These are phyloP conservation scores for Trametes meyenii DNA, from an alignment of 768 basidiomycete genomes.

Conservation along the genomic window DNA sequence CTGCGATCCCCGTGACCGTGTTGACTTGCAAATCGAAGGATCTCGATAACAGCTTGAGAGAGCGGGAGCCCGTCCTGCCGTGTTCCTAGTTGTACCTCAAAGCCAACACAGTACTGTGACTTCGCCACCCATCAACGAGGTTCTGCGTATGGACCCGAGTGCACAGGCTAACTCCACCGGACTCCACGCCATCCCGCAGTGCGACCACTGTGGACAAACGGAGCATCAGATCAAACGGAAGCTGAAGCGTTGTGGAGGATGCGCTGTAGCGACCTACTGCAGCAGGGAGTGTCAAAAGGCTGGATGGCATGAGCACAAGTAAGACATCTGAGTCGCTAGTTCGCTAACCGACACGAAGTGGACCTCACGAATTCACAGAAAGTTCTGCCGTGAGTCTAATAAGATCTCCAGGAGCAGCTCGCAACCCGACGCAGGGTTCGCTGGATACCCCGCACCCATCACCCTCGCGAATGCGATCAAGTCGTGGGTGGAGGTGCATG, in stretches of 20 bases:
- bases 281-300: not conserved
- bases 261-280: not conserved
- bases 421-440: not conserved
- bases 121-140: too few species aligned
- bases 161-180: too few species aligned
- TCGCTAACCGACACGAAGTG: not conserved
- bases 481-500: conserved; percentile 2
- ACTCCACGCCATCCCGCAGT: not conserved
- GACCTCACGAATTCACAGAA: not conserved
- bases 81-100: too few species aligned
- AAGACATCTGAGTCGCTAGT: not conserved
- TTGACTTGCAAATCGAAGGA: too few species aligned
- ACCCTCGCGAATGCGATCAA: not conserved
- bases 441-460: not conserved
- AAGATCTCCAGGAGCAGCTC: not conserved
- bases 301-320: not conserved
- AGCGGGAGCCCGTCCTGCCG: too few species aligned
- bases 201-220: not conserved
- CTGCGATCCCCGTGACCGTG: too few species aligned
- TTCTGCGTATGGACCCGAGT: too few species aligned
- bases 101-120: too few species aligned
- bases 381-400: conserved; percentile 3
- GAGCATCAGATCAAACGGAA: not conserved
- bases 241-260: not conserved
- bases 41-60: too few species aligned